These are phyloP conservation scores for Parathielavia appendiculata DNA, from an alignment of 495 filamentous ascomycete genomes.

Conservation along the genomic window DNA sequence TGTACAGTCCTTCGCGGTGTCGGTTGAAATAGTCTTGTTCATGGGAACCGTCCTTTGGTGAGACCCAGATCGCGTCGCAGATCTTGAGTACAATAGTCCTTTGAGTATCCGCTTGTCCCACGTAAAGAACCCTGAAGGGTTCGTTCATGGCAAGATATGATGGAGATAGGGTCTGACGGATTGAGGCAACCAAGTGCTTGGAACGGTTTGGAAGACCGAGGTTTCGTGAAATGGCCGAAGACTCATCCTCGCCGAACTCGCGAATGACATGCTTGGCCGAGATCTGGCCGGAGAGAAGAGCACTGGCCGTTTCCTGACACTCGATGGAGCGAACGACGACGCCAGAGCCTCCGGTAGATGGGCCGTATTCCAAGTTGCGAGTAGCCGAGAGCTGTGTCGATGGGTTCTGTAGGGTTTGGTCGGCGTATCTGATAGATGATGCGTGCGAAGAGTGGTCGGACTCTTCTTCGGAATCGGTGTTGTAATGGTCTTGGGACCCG, in stretches of 20 bases:
- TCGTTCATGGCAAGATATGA: constrained; percentile 56
- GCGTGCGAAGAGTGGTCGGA: constrained; percentile 40
- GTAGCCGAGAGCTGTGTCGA: constrained; percentile 34
- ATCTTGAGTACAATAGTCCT: constrained; percentile 72
- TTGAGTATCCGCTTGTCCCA: constrained; percentile 57
- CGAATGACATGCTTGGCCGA: constrained; percentile 60
- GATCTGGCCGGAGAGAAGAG: constrained; percentile 48
- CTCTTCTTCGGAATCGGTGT: constrained; percentile 39
- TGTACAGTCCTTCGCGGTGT: constrained; percentile 46
- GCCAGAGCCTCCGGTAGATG: constrained; percentile 20
- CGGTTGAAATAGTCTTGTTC: constrained; percentile 21
- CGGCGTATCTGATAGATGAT: constrained; percentile 39
- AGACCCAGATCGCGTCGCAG: constrained; percentile 55
- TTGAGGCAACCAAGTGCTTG: constrained; percentile 48
- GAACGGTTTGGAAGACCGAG: constrained; percentile 33
- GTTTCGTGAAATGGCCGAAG: constrained; percentile 42
- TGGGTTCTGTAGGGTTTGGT: constrained; percentile 40
- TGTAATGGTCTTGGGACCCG: constrained; percentile 43
- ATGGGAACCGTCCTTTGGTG: constrained; percentile 25
- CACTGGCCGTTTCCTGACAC: constrained; percentile 52
- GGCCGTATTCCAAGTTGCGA: constrained; percentile 35
- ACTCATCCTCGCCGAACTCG: constrained; percentile 51
- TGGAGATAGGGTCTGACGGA: constrained; percentile 69
- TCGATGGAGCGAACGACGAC: constrained; percentile 46
- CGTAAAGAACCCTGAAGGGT: constrained; percentile 65